Conservation (phyloP, 306 rosid species). For the barrel medic (Medicago truncatula) region MtrunA17r5.0-ANR NC_053045.1:28876501-28877000, state of each 20-base stretch:
- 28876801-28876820: slow-evolving; percentile 50
- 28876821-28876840: neutral
- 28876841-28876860: slow-evolving; percentile 38
- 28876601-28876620: slow-evolving; percentile 1
- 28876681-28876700: neutral
- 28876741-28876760: slow-evolving; percentile 49
- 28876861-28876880: slow-evolving; percentile 46
- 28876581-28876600: slow-evolving; percentile 22
- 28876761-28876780: slow-evolving; percentile 51
- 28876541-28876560: slow-evolving; percentile 7
- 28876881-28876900: slow-evolving; percentile 52
- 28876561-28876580: slow-evolving; percentile 29
- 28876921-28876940: slow-evolving; percentile 47
- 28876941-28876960: slow-evolving; percentile 94
- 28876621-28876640: neutral
- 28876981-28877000: slow-evolving; percentile 75
- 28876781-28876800: slow-evolving; percentile 40
- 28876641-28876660: slow-evolving; percentile 31
- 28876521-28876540: slow-evolving; percentile 32
- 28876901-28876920: slow-evolving; percentile 44
- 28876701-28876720: slow-evolving; percentile 9
- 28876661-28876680: slow-evolving; percentile 16
- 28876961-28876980: slow-evolving; percentile 92
- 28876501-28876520: slow-evolving; percentile 28
- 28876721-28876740: slow-evolving; percentile 14